Base-by-base conservation (phyloP, 2,329 filamentous ascomycete genomes). In the Pseudocercospora fuligena region DNA sequence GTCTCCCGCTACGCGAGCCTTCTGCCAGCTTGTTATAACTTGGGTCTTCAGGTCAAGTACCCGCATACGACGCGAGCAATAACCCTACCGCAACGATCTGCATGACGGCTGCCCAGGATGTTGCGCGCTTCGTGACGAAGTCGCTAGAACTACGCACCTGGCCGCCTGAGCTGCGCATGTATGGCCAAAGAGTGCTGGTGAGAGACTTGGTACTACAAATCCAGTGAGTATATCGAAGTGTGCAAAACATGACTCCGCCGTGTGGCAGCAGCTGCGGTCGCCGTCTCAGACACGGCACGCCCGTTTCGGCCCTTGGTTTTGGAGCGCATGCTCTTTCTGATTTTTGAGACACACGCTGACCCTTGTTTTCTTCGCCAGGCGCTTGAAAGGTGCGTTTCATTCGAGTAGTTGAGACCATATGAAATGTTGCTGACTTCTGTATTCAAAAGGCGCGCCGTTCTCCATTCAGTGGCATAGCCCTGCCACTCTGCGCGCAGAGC, bases 61-160 rank as follows among this genome's bases (percentile, higher is more conserved):
- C 89, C 1, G 83, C 86, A 36, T 82, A 80, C n/a, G 85, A 86
- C 65, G 73, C 79, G 1, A 78, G 81, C 3, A 85, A 85, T 0
- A 79, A 83, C 27, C 79, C 82, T 0, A 64, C 72, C 66, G 84
- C 86, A n/a, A 83, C 80, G 7, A 78, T 93, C 5, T 89, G 87
- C 70, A 81, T 93, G 81, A 93, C 89, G 1, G 90, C 90, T 4
- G 86, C 89, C 16, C 82, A 87, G 69, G 91, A 94, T 73, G 86
- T 92, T 5, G 91, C 86, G 25, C 84, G 85, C n/a, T 92, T 91
- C 71, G 82, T 93, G 8, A 88, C 89, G 11, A 87, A 88, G n/a
- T 87, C 91, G 14, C 77, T 92, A 31, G 89, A 91, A 54, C 78
- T 92, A 47, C 79, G 82, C 6, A 82, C 77, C 19, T 94, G 91